Evolutionary conservation across 2,329 filamentous ascomycete genomes (phyloP), one percentile per base, ranked within the genome.

Genomic region (Clonostachys solani): DNA sequence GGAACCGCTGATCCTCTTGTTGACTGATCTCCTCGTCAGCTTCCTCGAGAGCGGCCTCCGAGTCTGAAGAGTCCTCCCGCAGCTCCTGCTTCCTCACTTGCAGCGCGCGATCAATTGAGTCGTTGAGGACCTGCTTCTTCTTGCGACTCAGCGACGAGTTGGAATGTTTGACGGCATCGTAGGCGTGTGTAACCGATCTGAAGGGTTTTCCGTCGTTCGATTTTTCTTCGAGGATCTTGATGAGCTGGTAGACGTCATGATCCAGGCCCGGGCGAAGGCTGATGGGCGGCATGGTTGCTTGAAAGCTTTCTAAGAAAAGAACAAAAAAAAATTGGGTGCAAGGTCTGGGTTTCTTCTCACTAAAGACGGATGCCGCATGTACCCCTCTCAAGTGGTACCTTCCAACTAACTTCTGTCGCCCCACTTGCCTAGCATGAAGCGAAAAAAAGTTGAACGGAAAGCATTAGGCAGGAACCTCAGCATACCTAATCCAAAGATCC

Each of bases 141-240:
- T 87, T 83, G 18, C 94, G 77, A 52, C 88, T 89, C 18, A 97
- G 68, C 55, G 87, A 91, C 0, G 91, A 95, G 63, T 96, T 96
- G 13, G 91, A 96, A 44, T 75, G 72, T 56, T 91, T 89, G 51
- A 97, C 90, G 49, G 80, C 81, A 37, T 91, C 85, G 62, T 94
- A 96, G 2, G 95, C 78, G 3, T 72, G 67, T 3, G 76, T 66
- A 5, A 86, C 72, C 2, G 80, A 83, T 33, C 61, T 63, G 55
- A 68, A 65, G 9, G 58, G 60, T 33, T 72, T 72, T 43, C 75
- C 75, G 43, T 76, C 69, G 44, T 80, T 78, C 45, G 85, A 80
- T 50, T 40, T 18, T 13, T 89, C 86, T 47, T 89, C 78, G 46
- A 92, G 74, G 64, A 90, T 94, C 53, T 81, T 81, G 36, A 95